phyloP scores from a whole-genome alignment of 1,139 yeast species.

The Zygotorulaspora mrakii region DNA sequence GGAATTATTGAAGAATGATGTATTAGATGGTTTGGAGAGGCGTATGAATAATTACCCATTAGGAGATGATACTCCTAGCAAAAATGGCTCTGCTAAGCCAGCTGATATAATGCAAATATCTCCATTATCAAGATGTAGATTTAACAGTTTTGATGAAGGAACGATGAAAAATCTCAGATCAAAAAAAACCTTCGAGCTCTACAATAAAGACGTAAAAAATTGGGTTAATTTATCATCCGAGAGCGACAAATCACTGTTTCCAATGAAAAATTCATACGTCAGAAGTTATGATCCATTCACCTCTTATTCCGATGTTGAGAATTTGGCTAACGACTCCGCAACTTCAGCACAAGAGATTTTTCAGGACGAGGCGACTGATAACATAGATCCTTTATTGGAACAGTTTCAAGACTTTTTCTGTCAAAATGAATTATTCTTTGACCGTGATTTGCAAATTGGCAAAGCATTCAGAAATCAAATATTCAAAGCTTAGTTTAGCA shows the following conservation, averaged over 20 bases:
- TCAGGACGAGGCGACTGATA: background rate
- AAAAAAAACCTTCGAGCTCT: slow-evolving; percentile 5
- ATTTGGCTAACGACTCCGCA: background rate
- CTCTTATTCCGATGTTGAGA: background rate
- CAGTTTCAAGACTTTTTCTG: slow-evolving; percentile 7
- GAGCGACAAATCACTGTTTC: slow-evolving; percentile 8
- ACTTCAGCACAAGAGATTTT: background rate
- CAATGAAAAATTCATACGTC: background rate
- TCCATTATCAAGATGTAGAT: slow-evolving; percentile 3
- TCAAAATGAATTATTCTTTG: slow-evolving; percentile 9
- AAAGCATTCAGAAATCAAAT: slow-evolving; percentile 2
- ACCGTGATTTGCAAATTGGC: slow-evolving; percentile 10
- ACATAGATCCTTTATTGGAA: background rate
- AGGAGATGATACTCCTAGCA: background rate
- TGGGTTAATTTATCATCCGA: background rate
- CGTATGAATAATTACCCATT: slow-evolving; percentile 2
- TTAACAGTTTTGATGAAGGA: slow-evolving; percentile 1
- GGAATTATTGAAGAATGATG: slow-evolving; percentile 16
- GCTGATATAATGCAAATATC: background rate
- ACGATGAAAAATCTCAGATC: slow-evolving; percentile 7
- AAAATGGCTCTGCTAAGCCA: background rate
- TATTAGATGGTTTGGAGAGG: slow-evolving; percentile 14
- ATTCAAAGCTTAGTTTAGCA: background rate
- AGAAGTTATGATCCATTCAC: background rate
- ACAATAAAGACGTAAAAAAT: background rate